Base-by-base conservation (phyloP, 1,284 basidiomycete genomes). In the Gymnopus androsaceus region DNA sequence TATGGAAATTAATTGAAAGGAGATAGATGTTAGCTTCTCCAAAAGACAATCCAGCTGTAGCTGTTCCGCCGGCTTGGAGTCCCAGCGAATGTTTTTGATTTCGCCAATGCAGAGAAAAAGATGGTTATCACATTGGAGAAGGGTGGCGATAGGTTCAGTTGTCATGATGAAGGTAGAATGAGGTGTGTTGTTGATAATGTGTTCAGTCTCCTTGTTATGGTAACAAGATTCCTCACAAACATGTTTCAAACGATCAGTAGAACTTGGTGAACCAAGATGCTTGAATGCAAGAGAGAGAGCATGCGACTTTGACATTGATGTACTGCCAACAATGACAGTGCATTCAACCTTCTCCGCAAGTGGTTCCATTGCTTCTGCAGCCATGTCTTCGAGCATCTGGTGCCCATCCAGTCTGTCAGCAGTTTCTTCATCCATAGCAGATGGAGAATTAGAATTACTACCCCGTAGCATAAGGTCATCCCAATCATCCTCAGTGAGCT, bases 61-160 rank as follows among this genome's bases (percentile, higher is more conserved):
- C 4, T 63, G 33, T 1, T 59, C 51, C 1, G 66, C 59, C 14
- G 62, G 47, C 14, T 25, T 61, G 19, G 2, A 55, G 55, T 45
- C 67, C 63, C 23, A 65, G 37, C 6, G 45, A 44, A 69, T 62
- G 31, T 69, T 66, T 7, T 33, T 33, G 7, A 33, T 14, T 33
- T 33, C 31, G 0, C 64, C 65, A 42, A 71, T 42, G 30, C 63
- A 65, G 2, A 70, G 56, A 55, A 65, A 70, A 25, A 67, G 19
- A 15, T 58, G 31, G 9, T 57, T 52, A 4, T 67, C 60, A 12
- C 48, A 59, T 2, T 21, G 51, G 5, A 67, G 1, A 7, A 69
- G 58, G 0, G 61, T 63, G 1, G 62, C 57, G 25, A 69, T n/a
- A n/a, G 46, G 46, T 17, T 21, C n/a, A 33, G 4, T n/a, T 11